These are phyloP conservation scores for Metschnikowia proteae DNA, from an alignment of 805 yeast genomes.

Conservation along the genomic window DNA sequence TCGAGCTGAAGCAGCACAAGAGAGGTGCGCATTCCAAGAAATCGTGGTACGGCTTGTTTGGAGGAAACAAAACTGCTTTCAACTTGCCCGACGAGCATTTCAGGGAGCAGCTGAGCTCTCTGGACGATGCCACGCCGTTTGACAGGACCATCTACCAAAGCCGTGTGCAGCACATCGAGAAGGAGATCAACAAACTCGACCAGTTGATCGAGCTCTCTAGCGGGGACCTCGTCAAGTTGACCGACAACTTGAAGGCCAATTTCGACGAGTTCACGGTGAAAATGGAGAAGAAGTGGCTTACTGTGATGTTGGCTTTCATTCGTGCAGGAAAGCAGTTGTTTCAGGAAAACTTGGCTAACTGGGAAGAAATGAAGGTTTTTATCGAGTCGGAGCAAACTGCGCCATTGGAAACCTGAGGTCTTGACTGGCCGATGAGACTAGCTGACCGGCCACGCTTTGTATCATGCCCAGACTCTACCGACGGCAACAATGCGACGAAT, in stretches of 20 bases:
- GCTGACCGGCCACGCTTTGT: not conserved
- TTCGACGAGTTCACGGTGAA: slow-evolving; percentile 32
- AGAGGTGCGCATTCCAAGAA: slow-evolving; percentile 22
- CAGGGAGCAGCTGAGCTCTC: not conserved
- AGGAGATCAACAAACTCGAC: slow-evolving; percentile 42
- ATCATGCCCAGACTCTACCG: too few relatives aligned
- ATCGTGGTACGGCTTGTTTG: slow-evolving; percentile 44
- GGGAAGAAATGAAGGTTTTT: slow-evolving; percentile 32
- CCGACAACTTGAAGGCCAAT: slow-evolving; percentile 41
- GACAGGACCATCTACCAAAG: slow-evolving; percentile 21
- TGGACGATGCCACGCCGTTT: slow-evolving; percentile 3
- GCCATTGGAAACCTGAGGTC: too few relatives aligned
- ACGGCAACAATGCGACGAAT: too few relatives aligned
- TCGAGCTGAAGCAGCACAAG: slow-evolving; percentile 25
- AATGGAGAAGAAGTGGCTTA: slow-evolving; percentile 42
- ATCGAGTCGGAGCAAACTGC: not conserved
- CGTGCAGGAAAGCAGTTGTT: slow-evolving; percentile 30
- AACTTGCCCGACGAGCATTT: slow-evolving; percentile 11
- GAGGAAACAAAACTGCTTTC: slow-evolving; percentile 29
- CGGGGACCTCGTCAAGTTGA: slow-evolving; percentile 42
- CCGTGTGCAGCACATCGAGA: slow-evolving; percentile 34
- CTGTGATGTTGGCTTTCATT: slow-evolving; percentile 35
- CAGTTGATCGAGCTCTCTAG: slow-evolving; percentile 45
- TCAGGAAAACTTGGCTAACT: slow-evolving; percentile 17
- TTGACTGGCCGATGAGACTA: not conserved